These are phyloP conservation scores for Ogataea henricii DNA, from an alignment of 805 yeast genomes.

Conservation along the genomic window DNA sequence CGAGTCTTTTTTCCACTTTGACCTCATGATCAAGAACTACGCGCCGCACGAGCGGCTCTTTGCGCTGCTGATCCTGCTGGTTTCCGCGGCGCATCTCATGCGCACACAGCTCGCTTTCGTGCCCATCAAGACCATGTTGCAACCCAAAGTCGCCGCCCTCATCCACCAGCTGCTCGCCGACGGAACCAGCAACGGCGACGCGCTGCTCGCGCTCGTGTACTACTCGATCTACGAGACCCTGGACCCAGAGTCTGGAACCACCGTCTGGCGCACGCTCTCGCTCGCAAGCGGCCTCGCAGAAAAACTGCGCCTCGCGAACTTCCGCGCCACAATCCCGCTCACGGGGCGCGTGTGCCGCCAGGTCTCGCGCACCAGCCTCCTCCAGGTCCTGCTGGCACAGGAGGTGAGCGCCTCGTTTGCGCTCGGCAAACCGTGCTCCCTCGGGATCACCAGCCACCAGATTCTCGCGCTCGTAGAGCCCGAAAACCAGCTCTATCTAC, in stretches of 20 bases:
- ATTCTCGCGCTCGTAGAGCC: constrained; percentile 1
- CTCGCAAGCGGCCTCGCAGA: constrained; percentile 22
- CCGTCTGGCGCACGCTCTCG: constrained; percentile 19
- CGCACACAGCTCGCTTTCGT: constrained; percentile 19
- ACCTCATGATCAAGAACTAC: constrained; percentile 20
- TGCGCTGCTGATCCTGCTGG: constrained; percentile 17
- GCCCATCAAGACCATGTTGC: constrained; percentile 21
- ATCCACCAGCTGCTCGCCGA: constrained; percentile 14
- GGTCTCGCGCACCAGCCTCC: constrained; percentile 10
- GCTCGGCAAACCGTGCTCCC: constrained; percentile 17
- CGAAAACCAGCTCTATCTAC: not conserved
- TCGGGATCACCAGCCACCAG: constrained; percentile 12
- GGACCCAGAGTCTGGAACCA: constrained; percentile 21
- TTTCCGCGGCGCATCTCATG: constrained; percentile 26
- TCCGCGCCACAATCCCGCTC: constrained; percentile 7
- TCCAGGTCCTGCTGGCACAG: constrained; percentile 12
- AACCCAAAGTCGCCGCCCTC: constrained; percentile 17
- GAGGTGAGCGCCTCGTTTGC: constrained; percentile 15
- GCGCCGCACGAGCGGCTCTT: constrained; percentile 18
- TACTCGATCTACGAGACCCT: constrained; percentile 19
- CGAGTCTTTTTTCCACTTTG: constrained; percentile 21
- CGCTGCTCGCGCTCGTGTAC: constrained; percentile 15
- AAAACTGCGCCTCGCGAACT: constrained; percentile 14
- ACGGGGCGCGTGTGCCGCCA: constrained; percentile 14
- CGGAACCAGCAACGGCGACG: constrained; percentile 18